These are phyloP conservation scores for Petunia hybrid DNA, from an alignment of 305 asterid species.

Conservation along the genomic window DNA sequence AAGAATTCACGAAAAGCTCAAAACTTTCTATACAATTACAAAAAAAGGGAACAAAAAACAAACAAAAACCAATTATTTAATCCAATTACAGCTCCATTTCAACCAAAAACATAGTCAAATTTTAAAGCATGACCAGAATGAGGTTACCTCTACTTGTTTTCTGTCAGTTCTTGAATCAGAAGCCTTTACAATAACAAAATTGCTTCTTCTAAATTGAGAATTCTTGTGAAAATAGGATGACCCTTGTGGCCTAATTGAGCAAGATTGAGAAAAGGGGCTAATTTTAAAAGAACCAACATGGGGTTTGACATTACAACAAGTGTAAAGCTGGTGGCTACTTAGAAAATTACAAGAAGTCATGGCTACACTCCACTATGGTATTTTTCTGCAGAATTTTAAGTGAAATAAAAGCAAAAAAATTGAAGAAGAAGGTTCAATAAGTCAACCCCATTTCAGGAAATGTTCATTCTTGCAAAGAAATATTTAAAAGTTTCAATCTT, in stretches of 20 bases:
- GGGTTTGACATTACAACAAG: constrained; percentile 50
- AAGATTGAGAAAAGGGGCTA: constrained; percentile 41
- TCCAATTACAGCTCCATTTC: no score
- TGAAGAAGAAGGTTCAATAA: neutral
- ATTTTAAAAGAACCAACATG: constrained; percentile 57
- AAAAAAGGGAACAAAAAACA: no score
- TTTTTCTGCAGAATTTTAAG: neutral
- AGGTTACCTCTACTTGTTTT: constrained; percentile 76
- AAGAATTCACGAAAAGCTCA: neutral
- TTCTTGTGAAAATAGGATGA: constrained; percentile 41
- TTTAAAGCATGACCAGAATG: neutral
- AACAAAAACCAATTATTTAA: no score
- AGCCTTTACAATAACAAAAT: constrained; percentile 62
- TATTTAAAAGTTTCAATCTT: neutral
- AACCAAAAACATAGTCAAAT: neutral
- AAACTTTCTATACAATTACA: no score
- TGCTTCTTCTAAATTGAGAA: constrained; percentile 44
- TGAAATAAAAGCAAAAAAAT: neutral
- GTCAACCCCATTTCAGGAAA: neutral
- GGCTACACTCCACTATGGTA: constrained; percentile 17
- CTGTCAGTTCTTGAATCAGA: constrained; percentile 62
- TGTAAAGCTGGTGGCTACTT: constrained; percentile 54
- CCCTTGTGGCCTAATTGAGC: constrained; percentile 55
- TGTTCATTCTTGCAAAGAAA: neutral
- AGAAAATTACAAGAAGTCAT: constrained; percentile 74